Conservation (phyloP, 164 flowering plant genomes). For the Berberis thunbergii region DNA sequence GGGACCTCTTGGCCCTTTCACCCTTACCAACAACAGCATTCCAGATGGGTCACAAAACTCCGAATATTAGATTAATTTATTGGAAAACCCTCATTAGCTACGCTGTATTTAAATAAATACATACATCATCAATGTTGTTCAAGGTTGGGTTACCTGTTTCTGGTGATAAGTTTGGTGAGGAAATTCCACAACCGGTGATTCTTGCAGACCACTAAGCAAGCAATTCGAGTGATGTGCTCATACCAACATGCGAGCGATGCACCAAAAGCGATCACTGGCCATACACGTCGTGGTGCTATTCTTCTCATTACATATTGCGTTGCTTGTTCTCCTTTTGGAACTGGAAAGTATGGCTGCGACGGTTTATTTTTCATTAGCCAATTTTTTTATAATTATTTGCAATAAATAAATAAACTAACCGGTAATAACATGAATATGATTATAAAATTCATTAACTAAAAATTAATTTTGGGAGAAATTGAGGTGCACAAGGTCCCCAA, state of each 20-base stretch:
- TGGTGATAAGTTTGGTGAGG: constrained; percentile 63
- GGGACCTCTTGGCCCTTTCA: too few species aligned
- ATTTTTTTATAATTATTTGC: neutral
- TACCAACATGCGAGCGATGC: constrained; percentile 87
- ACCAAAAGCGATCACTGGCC: constrained; percentile 79
- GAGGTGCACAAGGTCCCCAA: too few species aligned
- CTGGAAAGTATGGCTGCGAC: constrained; percentile 78
- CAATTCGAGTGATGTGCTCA: constrained; percentile 72
- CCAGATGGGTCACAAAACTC: too few species aligned
- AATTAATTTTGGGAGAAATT: too few species aligned
- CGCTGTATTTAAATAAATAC: too few species aligned
- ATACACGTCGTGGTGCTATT: constrained; percentile 81
- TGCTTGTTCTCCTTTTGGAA: constrained; percentile 63
- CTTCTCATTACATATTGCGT: constrained; percentile 65
- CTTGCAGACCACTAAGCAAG: constrained; percentile 74
- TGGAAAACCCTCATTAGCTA: too few species aligned
- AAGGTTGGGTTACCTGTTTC: constrained; percentile 61
- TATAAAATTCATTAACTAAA: too few species aligned
- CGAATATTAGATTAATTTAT: too few species aligned
- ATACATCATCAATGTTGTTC: neutral
- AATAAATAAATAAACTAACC: neutral
- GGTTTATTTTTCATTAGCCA: neutral
- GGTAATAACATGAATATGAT: too few species aligned
- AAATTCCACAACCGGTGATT: constrained; percentile 85
- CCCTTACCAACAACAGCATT: too few species aligned